Percentiles rank a stretch among this genome's conserved stretches.
phyloP scores from a whole-genome alignment of 371 early-diverging fungal genomes.

The Dichotomocladium elegans region DNA sequence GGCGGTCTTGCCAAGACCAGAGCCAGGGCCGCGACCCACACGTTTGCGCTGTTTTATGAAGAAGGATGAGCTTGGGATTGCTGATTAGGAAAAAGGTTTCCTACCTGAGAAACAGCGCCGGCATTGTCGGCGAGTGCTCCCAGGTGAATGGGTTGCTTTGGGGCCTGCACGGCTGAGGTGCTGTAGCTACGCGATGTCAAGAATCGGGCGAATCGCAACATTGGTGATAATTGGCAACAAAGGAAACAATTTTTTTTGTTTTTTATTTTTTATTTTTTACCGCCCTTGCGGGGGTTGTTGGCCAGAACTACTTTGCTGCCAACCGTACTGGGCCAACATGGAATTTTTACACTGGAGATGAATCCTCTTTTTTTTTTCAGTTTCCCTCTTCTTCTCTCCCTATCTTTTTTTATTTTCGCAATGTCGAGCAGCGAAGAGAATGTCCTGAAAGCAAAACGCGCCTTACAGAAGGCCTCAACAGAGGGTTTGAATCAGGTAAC shows the following conservation, averaged over 20 bases:
- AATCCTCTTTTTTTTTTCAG: too few relatives aligned
- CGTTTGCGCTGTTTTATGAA: constrained; percentile 51
- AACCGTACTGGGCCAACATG: too few relatives aligned
- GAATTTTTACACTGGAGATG: too few relatives aligned
- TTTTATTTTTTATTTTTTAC: background rate
- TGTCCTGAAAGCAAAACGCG: constrained; percentile 14
- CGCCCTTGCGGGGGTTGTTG: background rate
- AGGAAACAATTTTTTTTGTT: constrained; percentile 1
- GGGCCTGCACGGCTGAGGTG: constrained; percentile 25
- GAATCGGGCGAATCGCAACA: constrained; percentile 7
- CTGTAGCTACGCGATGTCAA: constrained; percentile 14
- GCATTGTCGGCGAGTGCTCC: constrained; percentile 44
- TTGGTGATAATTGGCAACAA: too few relatives aligned
- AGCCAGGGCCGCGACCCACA: constrained; percentile 84
- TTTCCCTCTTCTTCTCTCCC: too few relatives aligned
- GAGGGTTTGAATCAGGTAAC: constrained; percentile 10
- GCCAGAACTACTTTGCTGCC: too few relatives aligned
- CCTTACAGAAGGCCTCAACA: constrained; percentile 18
- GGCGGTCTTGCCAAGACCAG: constrained; percentile 86
- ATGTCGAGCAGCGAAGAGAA: constrained; percentile 12
- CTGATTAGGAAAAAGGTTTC: background rate
- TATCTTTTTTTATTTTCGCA: too few relatives aligned
- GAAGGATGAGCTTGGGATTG: background rate
- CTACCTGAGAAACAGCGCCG: constrained; percentile 46
- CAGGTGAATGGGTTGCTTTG: constrained; percentile 32